Conservation (phyloP, 208 protist species). For the Trypanosoma mega region DNA sequence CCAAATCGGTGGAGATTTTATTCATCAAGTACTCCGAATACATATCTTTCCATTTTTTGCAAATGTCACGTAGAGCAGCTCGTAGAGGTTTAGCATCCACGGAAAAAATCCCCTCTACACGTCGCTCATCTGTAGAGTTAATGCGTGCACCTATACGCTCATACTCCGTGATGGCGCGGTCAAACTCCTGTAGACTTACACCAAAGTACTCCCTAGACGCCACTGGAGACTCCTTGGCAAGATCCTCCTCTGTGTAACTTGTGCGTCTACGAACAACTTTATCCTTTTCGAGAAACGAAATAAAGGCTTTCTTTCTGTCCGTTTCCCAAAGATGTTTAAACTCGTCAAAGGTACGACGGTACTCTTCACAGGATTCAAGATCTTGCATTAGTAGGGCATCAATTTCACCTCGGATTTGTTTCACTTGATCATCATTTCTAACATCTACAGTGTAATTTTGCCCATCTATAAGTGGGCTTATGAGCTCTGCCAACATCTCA, state of each 20-base stretch:
- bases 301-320: slow-evolving; percentile 87
- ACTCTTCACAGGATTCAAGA: slow-evolving; percentile 79
- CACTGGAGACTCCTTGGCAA: slow-evolving; percentile 29
- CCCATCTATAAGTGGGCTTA: slow-evolving; percentile 50
- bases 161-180: slow-evolving; percentile 93
- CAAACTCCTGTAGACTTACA: slow-evolving; percentile 91
- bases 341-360: slow-evolving; percentile 78
- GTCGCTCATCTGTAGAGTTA: slow-evolving; percentile 84
- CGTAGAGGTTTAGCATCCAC: slow-evolving; percentile 96
- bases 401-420: slow-evolving; percentile 68
- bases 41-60: slow-evolving; percentile 94
- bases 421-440: slow-evolving; percentile 55
- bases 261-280: slow-evolving; percentile 24
- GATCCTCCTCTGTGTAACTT: slow-evolving; percentile 56
- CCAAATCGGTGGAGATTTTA: slow-evolving; percentile 85
- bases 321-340: slow-evolving; percentile 93
- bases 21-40: slow-evolving; percentile 94
- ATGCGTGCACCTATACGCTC: slow-evolving; percentile 81
- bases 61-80: slow-evolving; percentile 87
- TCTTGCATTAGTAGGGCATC: slow-evolving; percentile 69
- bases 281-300: slow-evolving; percentile 82
- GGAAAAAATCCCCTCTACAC: slow-evolving; percentile 88
- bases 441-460: slow-evolving; percentile 60
- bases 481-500: slow-evolving; percentile 50
- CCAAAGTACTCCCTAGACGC: slow-evolving; percentile 86